A percentile compares a stretch with the other conserved stretches of the same genome.
These are phyloP conservation scores for Ascocoryne sarcoides DNA, from an alignment of 2,329 filamentous ascomycete species.

Conservation along the genomic window DNA sequence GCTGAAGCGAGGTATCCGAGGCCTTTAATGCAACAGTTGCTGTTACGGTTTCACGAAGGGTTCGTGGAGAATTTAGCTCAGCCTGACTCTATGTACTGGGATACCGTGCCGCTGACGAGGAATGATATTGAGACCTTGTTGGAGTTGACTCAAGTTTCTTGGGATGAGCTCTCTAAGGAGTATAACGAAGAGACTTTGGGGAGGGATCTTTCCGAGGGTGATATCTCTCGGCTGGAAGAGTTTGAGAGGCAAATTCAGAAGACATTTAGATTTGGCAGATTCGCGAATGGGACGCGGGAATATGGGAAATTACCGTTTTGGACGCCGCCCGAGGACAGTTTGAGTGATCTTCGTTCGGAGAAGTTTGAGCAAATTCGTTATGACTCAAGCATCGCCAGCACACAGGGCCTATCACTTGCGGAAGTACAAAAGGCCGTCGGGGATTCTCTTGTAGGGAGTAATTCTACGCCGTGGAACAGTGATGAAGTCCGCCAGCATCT, in stretches of 20 bases:
- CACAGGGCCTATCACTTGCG: neutral
- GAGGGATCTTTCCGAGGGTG: neutral
- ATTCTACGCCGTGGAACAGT: neutral
- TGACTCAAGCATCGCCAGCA: neutral
- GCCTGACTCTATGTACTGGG: constrained; percentile 1
- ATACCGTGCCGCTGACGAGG: constrained; percentile 2
- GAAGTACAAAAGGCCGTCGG: neutral
- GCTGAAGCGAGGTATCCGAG: constrained; percentile 8
- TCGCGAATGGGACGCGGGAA: neutral
- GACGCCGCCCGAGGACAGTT: no score
- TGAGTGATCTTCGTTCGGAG: no score
- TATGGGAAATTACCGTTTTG: neutral
- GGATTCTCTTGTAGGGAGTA: neutral
- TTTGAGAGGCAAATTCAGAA: constrained; percentile 3
- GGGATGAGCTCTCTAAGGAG: constrained; percentile 8
- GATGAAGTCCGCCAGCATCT: constrained; percentile 5
- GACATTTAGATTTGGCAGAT: neutral
- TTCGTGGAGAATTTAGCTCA: neutral
- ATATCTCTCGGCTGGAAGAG: neutral
- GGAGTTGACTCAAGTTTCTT: constrained; percentile 14
- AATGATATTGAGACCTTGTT: constrained; percentile 6
- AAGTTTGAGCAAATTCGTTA: neutral
- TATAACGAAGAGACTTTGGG: neutral
- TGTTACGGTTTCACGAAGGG: constrained; percentile 5
- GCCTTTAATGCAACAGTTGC: constrained; percentile 11